Evolutionary conservation across 371 early-diverging fungal genomes (phyloP).

Genomic region (Rhizopus stolonifer): DNA sequence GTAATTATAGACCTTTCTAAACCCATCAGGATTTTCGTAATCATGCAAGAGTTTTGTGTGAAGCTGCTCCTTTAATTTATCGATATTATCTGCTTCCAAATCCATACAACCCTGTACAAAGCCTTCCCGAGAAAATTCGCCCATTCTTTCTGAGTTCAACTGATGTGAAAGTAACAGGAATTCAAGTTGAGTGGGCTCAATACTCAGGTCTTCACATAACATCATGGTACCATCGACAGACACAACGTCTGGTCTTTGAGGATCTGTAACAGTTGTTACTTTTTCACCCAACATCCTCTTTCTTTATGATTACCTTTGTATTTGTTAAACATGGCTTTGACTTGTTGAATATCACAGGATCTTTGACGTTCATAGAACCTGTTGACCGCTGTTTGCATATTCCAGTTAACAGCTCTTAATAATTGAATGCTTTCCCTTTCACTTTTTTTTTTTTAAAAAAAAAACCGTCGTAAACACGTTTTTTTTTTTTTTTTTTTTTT

Average conservation of each 20-base stretch:
- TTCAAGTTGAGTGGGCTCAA: conserved; percentile 78
- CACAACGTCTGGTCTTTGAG: conserved; percentile 67
- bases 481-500: neutral
- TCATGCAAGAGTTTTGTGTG: conserved; percentile 51
- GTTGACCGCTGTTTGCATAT: conserved; percentile 67
- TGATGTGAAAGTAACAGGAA: conserved; percentile 73
- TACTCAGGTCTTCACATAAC: conserved; percentile 68
- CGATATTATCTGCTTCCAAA: conserved; percentile 65
- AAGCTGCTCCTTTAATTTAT: conserved; percentile 60
- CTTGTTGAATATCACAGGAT: conserved; percentile 19
- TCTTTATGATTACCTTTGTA: conserved; percentile 62
- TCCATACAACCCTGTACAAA: conserved; percentile 71
- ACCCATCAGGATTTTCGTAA: conserved; percentile 48
- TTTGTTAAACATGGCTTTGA: conserved; percentile 60
- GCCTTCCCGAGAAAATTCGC: conserved; percentile 68
- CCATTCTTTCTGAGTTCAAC: conserved; percentile 72
- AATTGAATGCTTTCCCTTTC: conserved; percentile 53
- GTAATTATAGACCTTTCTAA: conserved; percentile 77
- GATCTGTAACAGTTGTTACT: conserved; percentile 54
- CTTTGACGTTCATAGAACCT: conserved; percentile 44
- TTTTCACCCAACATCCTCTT: neutral
- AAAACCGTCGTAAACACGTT: too few species aligned
- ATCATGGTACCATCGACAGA: conserved; percentile 75
- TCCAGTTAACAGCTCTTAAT: conserved; percentile 63
- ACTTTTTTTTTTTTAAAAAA: conserved; percentile 28